Percentiles rank a stretch among this genome's conserved stretches.
phyloP scores from a whole-genome alignment of 805 yeast genomes.

The Candida oleophila region DNA sequence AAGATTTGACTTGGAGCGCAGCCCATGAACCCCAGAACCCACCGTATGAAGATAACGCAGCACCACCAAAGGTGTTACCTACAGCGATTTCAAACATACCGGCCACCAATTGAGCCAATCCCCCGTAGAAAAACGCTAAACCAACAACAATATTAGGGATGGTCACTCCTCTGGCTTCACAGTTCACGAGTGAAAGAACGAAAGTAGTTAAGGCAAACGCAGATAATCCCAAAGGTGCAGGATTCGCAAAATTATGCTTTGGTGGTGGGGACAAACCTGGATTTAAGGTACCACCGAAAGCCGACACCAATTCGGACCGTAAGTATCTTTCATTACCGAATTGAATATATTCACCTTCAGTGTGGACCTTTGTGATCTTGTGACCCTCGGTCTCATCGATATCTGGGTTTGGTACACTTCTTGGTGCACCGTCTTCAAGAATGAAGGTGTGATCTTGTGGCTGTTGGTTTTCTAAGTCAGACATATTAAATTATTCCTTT shows the following conservation, averaged over 20 bases:
- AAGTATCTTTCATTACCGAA: slow-evolving; percentile 73
- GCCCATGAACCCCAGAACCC: slow-evolving; percentile 81
- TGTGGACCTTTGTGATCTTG: slow-evolving; percentile 28
- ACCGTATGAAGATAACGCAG: slow-evolving; percentile 59
- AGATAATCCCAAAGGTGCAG: slow-evolving; percentile 72
- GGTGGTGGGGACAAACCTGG: slow-evolving; percentile 56
- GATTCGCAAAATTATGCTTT: slow-evolving; percentile 54
- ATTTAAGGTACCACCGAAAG: slow-evolving; percentile 82
- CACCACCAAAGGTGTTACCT: slow-evolving; percentile 75
- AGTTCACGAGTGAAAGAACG: slow-evolving; percentile 61
- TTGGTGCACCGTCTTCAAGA: slow-evolving; percentile 12
- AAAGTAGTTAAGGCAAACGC: slow-evolving; percentile 71
- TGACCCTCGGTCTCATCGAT: slow-evolving; percentile 4
- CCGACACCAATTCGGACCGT: slow-evolving; percentile 55
- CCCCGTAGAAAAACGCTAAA: slow-evolving; percentile 70
- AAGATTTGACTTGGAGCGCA: slow-evolving; percentile 46
- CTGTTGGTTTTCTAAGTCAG: slow-evolving; percentile 37
- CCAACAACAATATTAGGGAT: slow-evolving; percentile 63
- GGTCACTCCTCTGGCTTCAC: slow-evolving; percentile 65
- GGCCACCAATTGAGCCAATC: slow-evolving; percentile 66
- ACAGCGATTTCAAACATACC: slow-evolving; percentile 76
- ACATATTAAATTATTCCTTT: background rate
- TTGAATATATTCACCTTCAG: slow-evolving; percentile 62
- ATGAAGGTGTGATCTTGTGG: slow-evolving; percentile 29
- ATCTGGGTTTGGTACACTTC: slow-evolving; percentile 4